Conservation (phyloP, 83 land plant species). For the Diphasiastrum complanatum region DNA sequence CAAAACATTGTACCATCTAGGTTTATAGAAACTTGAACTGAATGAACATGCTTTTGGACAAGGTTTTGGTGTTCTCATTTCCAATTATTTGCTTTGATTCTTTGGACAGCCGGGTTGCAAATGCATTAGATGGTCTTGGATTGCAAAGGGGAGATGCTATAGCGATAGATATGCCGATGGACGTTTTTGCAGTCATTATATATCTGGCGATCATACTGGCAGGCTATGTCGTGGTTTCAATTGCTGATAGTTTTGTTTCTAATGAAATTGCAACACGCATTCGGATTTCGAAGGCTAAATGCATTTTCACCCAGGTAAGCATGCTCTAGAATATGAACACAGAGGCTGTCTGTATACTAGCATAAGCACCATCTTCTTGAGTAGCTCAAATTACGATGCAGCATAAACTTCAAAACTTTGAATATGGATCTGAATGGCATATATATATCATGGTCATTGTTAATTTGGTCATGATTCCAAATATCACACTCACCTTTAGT, state of each 20-base stretch:
- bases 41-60: background rate
- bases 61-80: too few species aligned
- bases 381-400: slow-evolving; percentile 4
- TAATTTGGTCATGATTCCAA: background rate
- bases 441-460: background rate
- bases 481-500: background rate
- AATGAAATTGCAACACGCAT: slow-evolving; percentile 76
- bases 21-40: background rate
- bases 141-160: slow-evolving; percentile 74
- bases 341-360: slow-evolving; percentile 4
- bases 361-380: background rate
- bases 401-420: background rate
- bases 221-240: slow-evolving; percentile 86
- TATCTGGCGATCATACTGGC: slow-evolving; percentile 78
- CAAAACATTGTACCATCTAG: too few species aligned
- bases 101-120: slow-evolving; percentile 64
- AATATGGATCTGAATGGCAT: background rate
- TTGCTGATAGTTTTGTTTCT: slow-evolving; percentile 92
- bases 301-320: slow-evolving; percentile 85
- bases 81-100: background rate
- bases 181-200: slow-evolving; percentile 60
- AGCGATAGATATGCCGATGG: slow-evolving; percentile 98
- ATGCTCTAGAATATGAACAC: background rate
- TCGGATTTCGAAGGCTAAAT: slow-evolving; percentile 81
- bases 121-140: slow-evolving; percentile 61